Conservation (phyloP, 345 rosid species). For the Gossypium australe region DNA sequence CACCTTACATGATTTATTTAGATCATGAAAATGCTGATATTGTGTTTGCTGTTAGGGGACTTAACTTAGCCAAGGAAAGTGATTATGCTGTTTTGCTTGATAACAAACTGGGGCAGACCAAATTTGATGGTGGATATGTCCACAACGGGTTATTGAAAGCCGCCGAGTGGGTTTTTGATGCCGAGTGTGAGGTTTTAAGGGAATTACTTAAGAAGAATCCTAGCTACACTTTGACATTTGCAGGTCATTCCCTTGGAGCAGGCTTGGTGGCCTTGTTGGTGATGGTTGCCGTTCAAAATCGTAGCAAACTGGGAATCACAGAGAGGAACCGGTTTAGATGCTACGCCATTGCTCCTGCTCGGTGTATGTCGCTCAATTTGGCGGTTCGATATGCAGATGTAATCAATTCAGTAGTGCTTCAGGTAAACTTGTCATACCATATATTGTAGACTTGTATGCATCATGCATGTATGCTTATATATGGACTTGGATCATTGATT, state of each 20-base stretch:
- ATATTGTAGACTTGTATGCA: background rate
- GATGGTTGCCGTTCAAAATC: slow-evolving; percentile 55
- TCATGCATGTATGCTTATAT: background rate
- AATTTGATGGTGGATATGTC: slow-evolving; percentile 88
- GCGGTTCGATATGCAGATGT: slow-evolving; percentile 89
- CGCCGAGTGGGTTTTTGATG: slow-evolving; percentile 72
- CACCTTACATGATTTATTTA: slow-evolving; percentile 81
- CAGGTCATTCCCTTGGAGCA: slow-evolving; percentile 89
- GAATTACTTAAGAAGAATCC: slow-evolving; percentile 57
- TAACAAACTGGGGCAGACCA: slow-evolving; percentile 80
- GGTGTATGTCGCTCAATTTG: slow-evolving; percentile 86
- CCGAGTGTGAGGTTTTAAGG: slow-evolving; percentile 52
- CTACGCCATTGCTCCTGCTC: slow-evolving; percentile 82
- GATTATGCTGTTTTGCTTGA: slow-evolving; percentile 89
- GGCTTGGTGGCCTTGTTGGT: slow-evolving; percentile 70
- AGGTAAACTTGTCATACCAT: slow-evolving; percentile 34
- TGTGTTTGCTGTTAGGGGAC: slow-evolving; percentile 70
- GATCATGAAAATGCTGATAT: slow-evolving; percentile 62
- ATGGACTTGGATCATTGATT: background rate
- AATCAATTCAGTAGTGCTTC: slow-evolving; percentile 79
- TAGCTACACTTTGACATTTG: slow-evolving; percentile 66
- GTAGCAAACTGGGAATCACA: slow-evolving; percentile 52
- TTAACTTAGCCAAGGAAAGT: slow-evolving; percentile 74
- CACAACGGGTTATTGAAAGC: slow-evolving; percentile 86
- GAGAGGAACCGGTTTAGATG: slow-evolving; percentile 81